Conservation (phyloP, 73 alveolate genomes). For the Stentor coeruleus region DNA sequence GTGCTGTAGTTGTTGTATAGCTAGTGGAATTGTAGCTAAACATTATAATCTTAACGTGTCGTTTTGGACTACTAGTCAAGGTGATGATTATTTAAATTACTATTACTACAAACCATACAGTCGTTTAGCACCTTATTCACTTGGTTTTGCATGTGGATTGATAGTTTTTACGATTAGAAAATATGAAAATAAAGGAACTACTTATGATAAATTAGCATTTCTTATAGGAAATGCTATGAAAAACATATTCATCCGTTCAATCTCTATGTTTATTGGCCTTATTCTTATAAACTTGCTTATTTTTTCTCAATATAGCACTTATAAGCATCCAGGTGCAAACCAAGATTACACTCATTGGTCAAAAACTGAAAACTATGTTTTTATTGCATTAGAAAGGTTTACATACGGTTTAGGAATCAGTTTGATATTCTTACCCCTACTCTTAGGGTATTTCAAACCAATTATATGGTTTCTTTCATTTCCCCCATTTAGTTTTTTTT, state of each 20-base stretch:
- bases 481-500: neutral
- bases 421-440: neutral
- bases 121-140: neutral
- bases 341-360: neutral
- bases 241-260: neutral
- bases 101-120: constrained; percentile 21
- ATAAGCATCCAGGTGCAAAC: neutral
- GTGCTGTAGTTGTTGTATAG: neutral
- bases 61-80: neutral
- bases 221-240: neutral
- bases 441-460: neutral
- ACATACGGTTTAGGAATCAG: neutral
- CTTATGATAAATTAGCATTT: neutral
- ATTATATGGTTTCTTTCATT: neutral
- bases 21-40: neutral
- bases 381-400: neutral
- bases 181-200: neutral
- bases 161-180: neutral
- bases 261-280: neutral
- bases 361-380: neutral
- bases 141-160: neutral
- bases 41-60: neutral
- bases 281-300: neutral
- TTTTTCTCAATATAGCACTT: neutral
- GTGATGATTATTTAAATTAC: neutral